Conservation (phyloP, 2,329 filamentous ascomycete genomes). For the Rhynchosporium graminicola region DNA sequence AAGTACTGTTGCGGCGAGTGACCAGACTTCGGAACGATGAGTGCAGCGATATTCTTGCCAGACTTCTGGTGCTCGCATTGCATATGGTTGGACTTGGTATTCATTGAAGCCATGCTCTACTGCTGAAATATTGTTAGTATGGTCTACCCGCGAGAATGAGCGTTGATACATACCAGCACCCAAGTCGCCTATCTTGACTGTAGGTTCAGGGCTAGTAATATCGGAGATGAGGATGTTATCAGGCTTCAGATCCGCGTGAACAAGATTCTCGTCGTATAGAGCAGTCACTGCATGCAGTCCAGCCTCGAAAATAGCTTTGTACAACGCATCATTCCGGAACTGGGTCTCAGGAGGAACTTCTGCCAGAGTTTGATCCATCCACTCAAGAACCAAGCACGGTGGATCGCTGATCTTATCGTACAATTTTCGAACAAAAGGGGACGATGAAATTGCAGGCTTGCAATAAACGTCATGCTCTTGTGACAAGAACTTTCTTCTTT, state of each 20-base stretch:
- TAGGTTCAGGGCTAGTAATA: not conserved
- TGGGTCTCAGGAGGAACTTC: not conserved
- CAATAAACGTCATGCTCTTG: not conserved
- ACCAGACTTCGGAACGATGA: not conserved
- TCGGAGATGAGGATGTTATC: not conserved
- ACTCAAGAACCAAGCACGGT: not conserved
- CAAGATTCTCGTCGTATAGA: not conserved
- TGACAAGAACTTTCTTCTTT: not conserved
- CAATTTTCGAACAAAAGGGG: not conserved
- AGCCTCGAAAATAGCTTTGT: not conserved
- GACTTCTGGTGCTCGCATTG: not conserved
- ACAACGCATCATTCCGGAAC: not conserved
- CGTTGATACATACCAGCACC: not conserved
- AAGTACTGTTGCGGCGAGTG: not conserved
- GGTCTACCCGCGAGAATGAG: not conserved
- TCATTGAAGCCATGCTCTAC: not conserved
- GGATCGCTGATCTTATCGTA: not conserved
- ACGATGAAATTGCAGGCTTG: not conserved
- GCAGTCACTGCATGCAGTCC: not conserved
- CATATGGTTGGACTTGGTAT: not conserved
- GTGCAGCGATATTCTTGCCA: not conserved
- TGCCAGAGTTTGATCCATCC: not conserved
- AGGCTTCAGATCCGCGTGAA: not conserved
- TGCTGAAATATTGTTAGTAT: not conserved
- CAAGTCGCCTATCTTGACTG: not conserved